A percentile compares a stretch with the other conserved stretches of the same genome.
Conservation (phyloP, 139 green algal genomes). For the Chlorokybus atmophyticus region DNA sequence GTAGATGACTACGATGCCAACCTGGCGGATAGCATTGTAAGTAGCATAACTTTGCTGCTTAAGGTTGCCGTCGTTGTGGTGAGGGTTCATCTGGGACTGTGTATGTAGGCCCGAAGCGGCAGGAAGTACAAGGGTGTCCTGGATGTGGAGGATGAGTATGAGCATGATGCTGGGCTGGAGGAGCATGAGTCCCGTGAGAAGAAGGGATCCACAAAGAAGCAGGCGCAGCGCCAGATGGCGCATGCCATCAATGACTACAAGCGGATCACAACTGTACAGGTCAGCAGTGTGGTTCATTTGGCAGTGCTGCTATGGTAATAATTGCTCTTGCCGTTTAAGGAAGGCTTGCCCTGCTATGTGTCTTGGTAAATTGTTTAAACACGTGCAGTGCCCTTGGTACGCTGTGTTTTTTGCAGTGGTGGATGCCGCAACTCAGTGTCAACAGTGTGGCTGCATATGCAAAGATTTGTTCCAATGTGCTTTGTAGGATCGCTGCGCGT, state of each 20-base stretch:
- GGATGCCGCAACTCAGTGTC: too few species aligned
- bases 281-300: too few species aligned
- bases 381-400: too few species aligned
- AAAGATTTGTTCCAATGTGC: too few species aligned
- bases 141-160: constrained; percentile 85
- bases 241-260: too few species aligned
- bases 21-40: constrained; percentile 58
- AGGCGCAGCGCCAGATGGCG: constrained; percentile 21
- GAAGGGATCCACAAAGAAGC: constrained; percentile 34
- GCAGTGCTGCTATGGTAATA: too few species aligned
- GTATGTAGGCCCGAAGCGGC: constrained; percentile 18
- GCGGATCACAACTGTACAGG: too few species aligned
- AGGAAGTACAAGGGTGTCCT: constrained; percentile 32
- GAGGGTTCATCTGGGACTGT: constrained; percentile 27
- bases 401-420: too few species aligned
- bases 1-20: constrained; percentile 38
- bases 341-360: too few species aligned
- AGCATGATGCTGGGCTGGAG: constrained; percentile 75
- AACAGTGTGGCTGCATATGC: too few species aligned
- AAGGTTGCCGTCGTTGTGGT: background rate
- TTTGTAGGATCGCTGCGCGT: constrained; percentile 21
- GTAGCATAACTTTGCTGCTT: constrained; percentile 19
- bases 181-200: constrained; percentile 35
- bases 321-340: too few species aligned
- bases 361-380: too few species aligned